These are phyloP conservation scores for Avena atlantica DNA, from an alignment of 176 grass and related monocot genomes.

Conservation along the genomic window DNA sequence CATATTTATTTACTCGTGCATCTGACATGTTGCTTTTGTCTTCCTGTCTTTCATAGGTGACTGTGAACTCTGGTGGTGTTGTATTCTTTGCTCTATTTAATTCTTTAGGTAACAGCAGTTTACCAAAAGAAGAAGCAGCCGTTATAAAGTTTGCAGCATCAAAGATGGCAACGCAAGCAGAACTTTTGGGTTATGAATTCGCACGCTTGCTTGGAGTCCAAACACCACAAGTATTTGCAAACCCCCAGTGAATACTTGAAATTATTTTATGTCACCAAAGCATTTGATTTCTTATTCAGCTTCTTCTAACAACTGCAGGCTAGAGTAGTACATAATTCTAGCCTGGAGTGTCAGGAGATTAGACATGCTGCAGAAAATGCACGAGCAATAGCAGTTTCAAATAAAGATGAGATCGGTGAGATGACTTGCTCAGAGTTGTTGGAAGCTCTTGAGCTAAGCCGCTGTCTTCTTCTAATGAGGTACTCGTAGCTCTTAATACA, in stretches of 20 bases:
- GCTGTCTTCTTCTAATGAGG: conserved; percentile 98
- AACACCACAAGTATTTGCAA: conserved; percentile 73
- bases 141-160: conserved; percentile 94
- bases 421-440: conserved; percentile 90
- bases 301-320: conserved; percentile 60
- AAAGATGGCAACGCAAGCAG: conserved; percentile 93
- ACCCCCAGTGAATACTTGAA: conserved; percentile 13
- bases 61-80: conserved; percentile 95
- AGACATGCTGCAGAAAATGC: conserved; percentile 83
- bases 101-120: conserved; percentile 43
- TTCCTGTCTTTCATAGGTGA: conserved; percentile 54
- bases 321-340: conserved; percentile 87
- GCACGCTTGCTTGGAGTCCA: conserved; percentile 80
- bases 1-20: background rate
- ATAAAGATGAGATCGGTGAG: conserved; percentile 76
- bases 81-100: conserved; percentile 95
- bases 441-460: conserved; percentile 97
- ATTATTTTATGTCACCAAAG: conserved; percentile 23
- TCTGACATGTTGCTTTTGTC: conserved; percentile 28
- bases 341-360: conserved; percentile 76
- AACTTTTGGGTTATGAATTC: conserved; percentile 92
- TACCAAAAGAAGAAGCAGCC: conserved; percentile 70
- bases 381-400: conserved; percentile 56
- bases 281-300: conserved; percentile 39
- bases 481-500: conserved; percentile 42